Evolutionary conservation across 108 stramenopile species (phyloP).

Genomic region (Tribonema minus): DNA sequence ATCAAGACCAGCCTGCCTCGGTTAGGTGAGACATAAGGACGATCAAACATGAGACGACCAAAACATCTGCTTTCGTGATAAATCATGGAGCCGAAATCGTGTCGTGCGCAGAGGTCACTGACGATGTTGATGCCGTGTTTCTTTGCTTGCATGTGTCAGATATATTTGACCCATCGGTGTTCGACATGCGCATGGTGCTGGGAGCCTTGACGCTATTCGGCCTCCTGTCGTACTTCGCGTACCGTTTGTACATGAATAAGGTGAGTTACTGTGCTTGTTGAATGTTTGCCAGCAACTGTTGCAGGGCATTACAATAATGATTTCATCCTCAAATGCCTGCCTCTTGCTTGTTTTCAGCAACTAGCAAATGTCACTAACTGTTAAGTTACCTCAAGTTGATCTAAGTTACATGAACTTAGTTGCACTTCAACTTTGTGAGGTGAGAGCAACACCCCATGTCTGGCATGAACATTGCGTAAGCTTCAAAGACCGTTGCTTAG

Average conservation of each 20-base stretch:
- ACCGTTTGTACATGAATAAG: conserved; percentile 22
- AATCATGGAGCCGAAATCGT: background rate
- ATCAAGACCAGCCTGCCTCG: conserved; percentile 42
- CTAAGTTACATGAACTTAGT: too few relatives aligned
- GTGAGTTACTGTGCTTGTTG: conserved; percentile 12
- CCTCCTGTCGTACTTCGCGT: conserved; percentile 14
- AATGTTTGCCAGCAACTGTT: too few relatives aligned
- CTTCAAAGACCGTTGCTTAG: too few relatives aligned
- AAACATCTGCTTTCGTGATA: background rate
- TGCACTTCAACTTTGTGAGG: too few relatives aligned
- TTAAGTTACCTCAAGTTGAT: too few relatives aligned
- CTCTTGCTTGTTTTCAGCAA: too few relatives aligned
- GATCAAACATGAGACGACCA: background rate
- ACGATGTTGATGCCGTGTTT: background rate
- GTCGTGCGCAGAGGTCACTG: background rate
- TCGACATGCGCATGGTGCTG: conserved; percentile 47
- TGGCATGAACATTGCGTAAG: too few relatives aligned
- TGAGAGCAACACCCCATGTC: too few relatives aligned
- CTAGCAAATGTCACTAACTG: too few relatives aligned
- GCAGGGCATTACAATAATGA: too few relatives aligned
- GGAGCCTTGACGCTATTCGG: conserved; percentile 14
- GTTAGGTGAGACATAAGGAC: conserved; percentile 2
- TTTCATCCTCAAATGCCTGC: too few relatives aligned
- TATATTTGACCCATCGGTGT: conserved; percentile 42
- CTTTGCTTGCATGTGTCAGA: conserved; percentile 12